Evolutionary conservation across 202 grass and related monocot species (phyloP).

Genomic region (Setaria italica): DNA sequence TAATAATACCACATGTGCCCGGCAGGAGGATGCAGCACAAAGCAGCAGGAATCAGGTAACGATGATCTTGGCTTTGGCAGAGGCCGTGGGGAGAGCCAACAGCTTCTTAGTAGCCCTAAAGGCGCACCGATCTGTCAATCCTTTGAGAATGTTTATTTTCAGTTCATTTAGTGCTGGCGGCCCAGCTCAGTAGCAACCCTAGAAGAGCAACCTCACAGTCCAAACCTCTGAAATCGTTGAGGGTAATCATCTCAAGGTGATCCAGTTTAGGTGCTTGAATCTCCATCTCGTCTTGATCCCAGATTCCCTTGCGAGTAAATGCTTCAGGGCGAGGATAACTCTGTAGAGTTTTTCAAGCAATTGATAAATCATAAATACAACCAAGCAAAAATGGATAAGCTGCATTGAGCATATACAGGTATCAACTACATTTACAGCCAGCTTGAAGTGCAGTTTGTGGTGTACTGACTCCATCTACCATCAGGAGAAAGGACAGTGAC

Average conservation of each 20-base stretch:
- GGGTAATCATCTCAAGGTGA: neutral
- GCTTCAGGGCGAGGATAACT: neutral
- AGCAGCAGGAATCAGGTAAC: neutral
- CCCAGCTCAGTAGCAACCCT: conserved; percentile 4
- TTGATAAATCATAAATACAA: neutral
- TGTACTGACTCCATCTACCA: neutral
- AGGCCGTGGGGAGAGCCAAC: neutral
- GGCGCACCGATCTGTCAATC: neutral
- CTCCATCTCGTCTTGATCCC: neutral
- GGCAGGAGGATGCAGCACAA: neutral
- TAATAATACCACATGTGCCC: neutral
- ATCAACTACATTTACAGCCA: neutral
- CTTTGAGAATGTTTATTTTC: neutral
- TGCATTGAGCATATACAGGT: neutral
- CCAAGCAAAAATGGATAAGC: neutral
- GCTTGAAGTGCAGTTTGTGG: neutral
- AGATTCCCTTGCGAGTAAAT: neutral
- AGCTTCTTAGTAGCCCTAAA: neutral
- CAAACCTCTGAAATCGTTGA: neutral
- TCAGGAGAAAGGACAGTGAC: neutral
- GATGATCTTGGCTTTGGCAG: neutral
- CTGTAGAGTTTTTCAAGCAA: neutral
- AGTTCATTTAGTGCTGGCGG: neutral
- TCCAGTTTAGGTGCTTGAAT: neutral
- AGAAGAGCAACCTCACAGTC: neutral